These are phyloP conservation scores for Simmondsia chinensis DNA, from an alignment of 148 eudicot genomes.

Conservation along the genomic window DNA sequence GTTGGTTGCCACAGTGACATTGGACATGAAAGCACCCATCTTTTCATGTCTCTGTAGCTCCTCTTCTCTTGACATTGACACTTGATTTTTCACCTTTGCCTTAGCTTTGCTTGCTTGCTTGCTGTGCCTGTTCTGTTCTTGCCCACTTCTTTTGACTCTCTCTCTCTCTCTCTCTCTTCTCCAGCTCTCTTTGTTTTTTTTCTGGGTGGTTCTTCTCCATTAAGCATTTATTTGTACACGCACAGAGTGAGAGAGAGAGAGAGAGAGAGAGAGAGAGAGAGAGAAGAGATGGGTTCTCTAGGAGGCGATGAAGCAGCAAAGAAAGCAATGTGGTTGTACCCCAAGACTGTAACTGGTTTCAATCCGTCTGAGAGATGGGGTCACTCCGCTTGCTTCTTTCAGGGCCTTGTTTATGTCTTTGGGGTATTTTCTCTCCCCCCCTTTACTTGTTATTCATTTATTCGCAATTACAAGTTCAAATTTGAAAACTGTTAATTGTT, in stretches of 20 bases:
- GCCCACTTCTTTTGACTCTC: slow-evolving; percentile 7
- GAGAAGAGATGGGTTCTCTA: slow-evolving; percentile 39
- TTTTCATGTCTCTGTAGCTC: slow-evolving; percentile 56
- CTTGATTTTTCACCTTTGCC: slow-evolving; percentile 30
- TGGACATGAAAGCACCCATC: slow-evolving; percentile 90
- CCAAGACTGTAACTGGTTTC: slow-evolving; percentile 51
- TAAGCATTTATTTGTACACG: background rate
- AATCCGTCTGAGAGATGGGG: slow-evolving; percentile 97
- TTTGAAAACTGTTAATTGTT: background rate
- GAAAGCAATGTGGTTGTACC: slow-evolving; percentile 83
- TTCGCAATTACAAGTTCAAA: too few relatives aligned
- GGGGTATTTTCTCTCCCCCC: slow-evolving; percentile 37
- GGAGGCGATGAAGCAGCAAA: slow-evolving; percentile 32
- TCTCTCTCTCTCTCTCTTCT: slow-evolving; percentile 4
- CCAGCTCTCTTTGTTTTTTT: background rate
- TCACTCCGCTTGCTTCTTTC: slow-evolving; percentile 70
- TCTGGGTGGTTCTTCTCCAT: background rate
- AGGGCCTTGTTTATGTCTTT: slow-evolving; percentile 68
- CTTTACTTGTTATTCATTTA: background rate
- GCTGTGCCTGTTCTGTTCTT: slow-evolving; percentile 26
- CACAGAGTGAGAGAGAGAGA: slow-evolving; percentile 10
- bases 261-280: slow-evolving; percentile 1
- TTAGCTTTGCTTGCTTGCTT: slow-evolving; percentile 7
- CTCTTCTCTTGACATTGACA: slow-evolving; percentile 24
- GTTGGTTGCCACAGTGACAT: slow-evolving; percentile 77